Conservation (phyloP, 2,329 filamentous ascomycete genomes). For the Colletotrichum sp. region DNA sequence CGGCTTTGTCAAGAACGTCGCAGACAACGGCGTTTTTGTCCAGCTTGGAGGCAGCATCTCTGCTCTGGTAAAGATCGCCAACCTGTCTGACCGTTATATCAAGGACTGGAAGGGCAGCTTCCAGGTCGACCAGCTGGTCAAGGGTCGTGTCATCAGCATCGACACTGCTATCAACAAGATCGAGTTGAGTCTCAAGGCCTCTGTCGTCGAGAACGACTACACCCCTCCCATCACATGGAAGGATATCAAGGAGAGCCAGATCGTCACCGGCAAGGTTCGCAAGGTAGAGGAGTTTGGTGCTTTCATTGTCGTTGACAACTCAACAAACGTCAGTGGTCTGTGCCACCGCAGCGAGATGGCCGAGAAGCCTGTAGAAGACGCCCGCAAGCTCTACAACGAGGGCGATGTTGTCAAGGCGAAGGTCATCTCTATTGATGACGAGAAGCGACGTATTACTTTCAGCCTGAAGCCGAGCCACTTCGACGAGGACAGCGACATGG, state of each 20-base stretch:
- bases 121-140: constrained; percentile 88
- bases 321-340: constrained; percentile 87
- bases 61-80: constrained; percentile 83
- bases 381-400: constrained; percentile 86
- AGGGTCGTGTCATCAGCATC: constrained; percentile 79
- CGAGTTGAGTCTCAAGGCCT: constrained; percentile 87
- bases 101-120: constrained; percentile 96
- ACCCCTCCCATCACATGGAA: constrained; percentile 73
- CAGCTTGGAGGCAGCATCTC: constrained; percentile 81
- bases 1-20: constrained; percentile 90
- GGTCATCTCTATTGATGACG: constrained; percentile 76
- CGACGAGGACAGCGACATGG: constrained; percentile 61
- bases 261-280: constrained; percentile 87
- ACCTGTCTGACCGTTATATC: constrained; percentile 88
- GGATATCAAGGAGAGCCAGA: constrained; percentile 80
- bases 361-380: constrained; percentile 80
- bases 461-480: constrained; percentile 95
- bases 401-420: constrained; percentile 95
- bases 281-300: constrained; percentile 96
- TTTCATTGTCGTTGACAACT: constrained; percentile 89
- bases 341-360: constrained; percentile 95
- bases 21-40: constrained; percentile 89
- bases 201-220: constrained; percentile 81
- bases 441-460: constrained; percentile 83
- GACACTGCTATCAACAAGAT: constrained; percentile 73